phyloP scores from a whole-genome alignment of 208 protist species.

The Leishmania mexicana region DNA sequence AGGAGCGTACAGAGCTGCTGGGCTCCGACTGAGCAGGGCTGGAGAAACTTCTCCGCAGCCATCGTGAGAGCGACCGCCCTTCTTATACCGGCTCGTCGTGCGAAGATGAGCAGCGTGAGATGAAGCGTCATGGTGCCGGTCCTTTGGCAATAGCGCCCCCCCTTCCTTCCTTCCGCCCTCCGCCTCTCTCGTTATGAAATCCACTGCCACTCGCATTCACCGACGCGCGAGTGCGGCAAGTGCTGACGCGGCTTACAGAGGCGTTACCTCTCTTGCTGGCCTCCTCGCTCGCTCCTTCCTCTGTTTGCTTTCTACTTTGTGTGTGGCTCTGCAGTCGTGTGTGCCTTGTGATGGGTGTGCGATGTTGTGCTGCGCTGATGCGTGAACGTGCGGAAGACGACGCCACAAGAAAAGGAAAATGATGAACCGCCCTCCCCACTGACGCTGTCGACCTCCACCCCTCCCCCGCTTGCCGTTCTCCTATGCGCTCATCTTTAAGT shows the following conservation, averaged over 20 bases:
- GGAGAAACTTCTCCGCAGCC: neutral
- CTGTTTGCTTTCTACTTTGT: neutral
- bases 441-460: neutral
- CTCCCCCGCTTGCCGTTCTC: neutral
- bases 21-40: conserved; percentile 15
- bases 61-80: neutral
- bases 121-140: neutral
- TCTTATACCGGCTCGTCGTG: neutral
- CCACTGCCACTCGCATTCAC: neutral
- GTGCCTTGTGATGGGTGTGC: neutral
- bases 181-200: neutral
- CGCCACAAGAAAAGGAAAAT: neutral
- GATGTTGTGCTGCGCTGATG: neutral
- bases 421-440: neutral
- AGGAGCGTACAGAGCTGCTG: conserved; percentile 64
- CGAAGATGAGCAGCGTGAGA: neutral
- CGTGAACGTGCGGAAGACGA: neutral
- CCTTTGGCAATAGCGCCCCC: neutral
- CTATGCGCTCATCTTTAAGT: neutral
- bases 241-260: neutral
- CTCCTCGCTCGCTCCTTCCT: neutral
- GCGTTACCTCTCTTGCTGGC: neutral
- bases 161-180: neutral
- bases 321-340: neutral
- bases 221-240: neutral